phyloP scores from a whole-genome alignment of 2,329 filamentous ascomycete species.

The Monosporascus sp. region DNA sequence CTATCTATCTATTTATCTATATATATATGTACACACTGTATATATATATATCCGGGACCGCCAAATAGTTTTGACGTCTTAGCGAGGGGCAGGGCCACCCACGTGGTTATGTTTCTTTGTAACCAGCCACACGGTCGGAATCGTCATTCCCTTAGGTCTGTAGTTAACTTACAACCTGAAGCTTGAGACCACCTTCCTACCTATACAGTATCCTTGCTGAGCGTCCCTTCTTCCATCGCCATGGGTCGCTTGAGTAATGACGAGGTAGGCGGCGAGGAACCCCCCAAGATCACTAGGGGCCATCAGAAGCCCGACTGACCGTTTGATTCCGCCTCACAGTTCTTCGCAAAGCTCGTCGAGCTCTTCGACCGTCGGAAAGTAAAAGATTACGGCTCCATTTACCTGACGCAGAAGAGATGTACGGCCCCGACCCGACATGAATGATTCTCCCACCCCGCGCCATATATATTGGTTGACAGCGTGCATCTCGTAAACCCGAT shows the following conservation, averaged over 20 bases:
- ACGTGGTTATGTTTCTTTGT: neutral
- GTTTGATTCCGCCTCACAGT: conserved; percentile 45
- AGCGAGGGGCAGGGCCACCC: conserved; percentile 1
- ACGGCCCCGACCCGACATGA: conserved; percentile 22
- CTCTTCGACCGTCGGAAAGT: conserved; percentile 64
- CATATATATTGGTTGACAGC: too few species aligned
- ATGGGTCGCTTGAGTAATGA: conserved; percentile 54
- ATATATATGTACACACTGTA: too few species aligned
- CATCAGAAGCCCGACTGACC: conserved; percentile 1
- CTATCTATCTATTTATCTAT: too few species aligned
- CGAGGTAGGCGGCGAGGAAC: conserved; percentile 39
- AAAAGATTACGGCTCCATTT: conserved; percentile 68
- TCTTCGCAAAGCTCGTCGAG: conserved; percentile 63
- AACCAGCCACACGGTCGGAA: neutral
- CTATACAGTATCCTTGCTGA: neutral
- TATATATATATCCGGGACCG: neutral
- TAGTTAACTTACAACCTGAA: neutral
- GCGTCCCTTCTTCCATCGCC: conserved; percentile 11
- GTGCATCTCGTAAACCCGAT: too few species aligned
- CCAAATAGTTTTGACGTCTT: conserved; percentile 1
- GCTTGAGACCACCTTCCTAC: neutral
- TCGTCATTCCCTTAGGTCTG: neutral
- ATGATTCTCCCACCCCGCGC: too few species aligned
- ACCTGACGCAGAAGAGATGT: conserved; percentile 73
- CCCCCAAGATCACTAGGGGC: too few species aligned